A percentile compares a stretch with the other conserved stretches of the same genome.
Evolutionary conservation across 306 rosid genomes (phyloP).

Genomic region (Dryas octopetala): DNA sequence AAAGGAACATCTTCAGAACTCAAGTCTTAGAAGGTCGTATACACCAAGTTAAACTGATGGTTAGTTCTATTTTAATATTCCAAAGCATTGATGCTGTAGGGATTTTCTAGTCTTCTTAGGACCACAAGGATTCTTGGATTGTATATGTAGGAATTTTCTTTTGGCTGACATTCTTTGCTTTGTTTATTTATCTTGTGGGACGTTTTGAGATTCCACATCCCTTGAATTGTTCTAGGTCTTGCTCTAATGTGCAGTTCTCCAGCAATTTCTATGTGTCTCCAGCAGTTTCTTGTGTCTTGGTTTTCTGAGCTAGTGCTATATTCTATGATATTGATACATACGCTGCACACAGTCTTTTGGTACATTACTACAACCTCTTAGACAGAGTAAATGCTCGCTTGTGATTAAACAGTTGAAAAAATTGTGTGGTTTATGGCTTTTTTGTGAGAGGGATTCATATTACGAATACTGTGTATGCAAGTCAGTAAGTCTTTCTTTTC

Average conservation of each 20-base stretch:
- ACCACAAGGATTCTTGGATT: background rate
- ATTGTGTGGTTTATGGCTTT: background rate
- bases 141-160: background rate
- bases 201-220: background rate
- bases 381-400: background rate
- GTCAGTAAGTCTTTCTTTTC: background rate
- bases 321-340: background rate
- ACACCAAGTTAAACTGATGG: background rate
- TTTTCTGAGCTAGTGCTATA: background rate
- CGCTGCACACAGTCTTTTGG: background rate
- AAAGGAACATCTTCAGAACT: background rate
- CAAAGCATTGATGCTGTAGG: background rate
- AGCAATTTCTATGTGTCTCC: background rate
- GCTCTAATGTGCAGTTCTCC: background rate
- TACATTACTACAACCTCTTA: background rate
- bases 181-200: slow-evolving; percentile 1
- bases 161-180: background rate
- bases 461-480: background rate
- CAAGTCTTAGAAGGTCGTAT: background rate
- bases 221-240: background rate
- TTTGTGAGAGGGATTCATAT: background rate
- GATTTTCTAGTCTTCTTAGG: background rate
- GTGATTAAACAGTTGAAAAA: background rate
- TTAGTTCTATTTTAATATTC: slow-evolving; percentile 2
- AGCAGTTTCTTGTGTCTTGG: background rate